Evolutionary conservation across 805 yeast genomes (phyloP).

Genomic region (Wickerhamiella spandovensis): DNA sequence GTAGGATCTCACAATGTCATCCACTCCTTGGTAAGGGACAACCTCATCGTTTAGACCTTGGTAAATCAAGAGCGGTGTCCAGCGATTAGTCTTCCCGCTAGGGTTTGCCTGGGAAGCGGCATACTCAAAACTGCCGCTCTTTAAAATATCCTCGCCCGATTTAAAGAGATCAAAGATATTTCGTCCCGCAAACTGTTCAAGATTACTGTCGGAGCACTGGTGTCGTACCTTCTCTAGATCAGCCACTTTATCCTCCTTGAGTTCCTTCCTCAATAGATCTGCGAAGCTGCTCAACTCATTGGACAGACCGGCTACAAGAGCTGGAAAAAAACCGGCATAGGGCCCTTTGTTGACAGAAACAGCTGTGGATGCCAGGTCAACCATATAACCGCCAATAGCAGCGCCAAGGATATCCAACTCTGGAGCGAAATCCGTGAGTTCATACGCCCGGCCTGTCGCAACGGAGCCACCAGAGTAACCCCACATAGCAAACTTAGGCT

Average conservation of each 20-base stretch:
- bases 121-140: slow-evolving; percentile 2
- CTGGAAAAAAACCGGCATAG: slow-evolving; percentile 16
- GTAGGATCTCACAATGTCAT: slow-evolving; percentile 3
- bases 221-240: slow-evolving; percentile 1
- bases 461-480: slow-evolving; percentile 12
- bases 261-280: slow-evolving; percentile 1
- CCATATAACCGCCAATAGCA: slow-evolving; percentile 6
- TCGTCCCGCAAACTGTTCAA: slow-evolving; percentile 7
- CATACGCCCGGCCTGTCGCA: slow-evolving; percentile 19
- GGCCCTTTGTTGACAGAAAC: slow-evolving; percentile 10
- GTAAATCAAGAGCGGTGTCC: slow-evolving; percentile 14
- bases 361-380: slow-evolving; percentile 10
- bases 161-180: slow-evolving; percentile 13
- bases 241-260: slow-evolving; percentile 1
- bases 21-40: slow-evolving; percentile 12
- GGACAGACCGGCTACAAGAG: slow-evolving; percentile 17
- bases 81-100: slow-evolving; percentile 11
- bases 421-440: slow-evolving; percentile 18
- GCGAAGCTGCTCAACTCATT: slow-evolving; percentile 13
- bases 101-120: slow-evolving; percentile 8
- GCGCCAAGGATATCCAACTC: slow-evolving; percentile 10
- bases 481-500: slow-evolving; percentile 8
- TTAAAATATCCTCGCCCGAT: slow-evolving; percentile 13
- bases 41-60: slow-evolving; percentile 17
- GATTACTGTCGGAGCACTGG: slow-evolving; percentile 11